These are phyloP conservation scores for Athelia sp. DNA, from an alignment of 1,284 basidiomycete species.

Conservation along the genomic window DNA sequence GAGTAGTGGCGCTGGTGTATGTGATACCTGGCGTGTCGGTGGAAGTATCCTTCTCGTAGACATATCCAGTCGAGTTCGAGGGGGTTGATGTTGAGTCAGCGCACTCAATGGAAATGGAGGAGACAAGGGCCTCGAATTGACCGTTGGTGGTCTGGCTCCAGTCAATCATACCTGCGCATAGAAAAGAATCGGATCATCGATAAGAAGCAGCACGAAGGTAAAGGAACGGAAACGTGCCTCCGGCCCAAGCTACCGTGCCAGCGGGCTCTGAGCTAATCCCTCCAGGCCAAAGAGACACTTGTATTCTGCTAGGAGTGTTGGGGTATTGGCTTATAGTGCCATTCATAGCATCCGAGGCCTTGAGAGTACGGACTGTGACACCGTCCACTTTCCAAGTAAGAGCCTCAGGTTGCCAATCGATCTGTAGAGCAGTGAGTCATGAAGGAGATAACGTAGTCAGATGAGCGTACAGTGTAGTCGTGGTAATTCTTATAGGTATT, in stretches of 20 bases:
- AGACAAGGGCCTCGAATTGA: slow-evolving; percentile 57
- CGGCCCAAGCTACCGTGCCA: slow-evolving; percentile 75
- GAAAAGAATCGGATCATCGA: background rate
- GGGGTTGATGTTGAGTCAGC: slow-evolving; percentile 38
- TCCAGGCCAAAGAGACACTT: slow-evolving; percentile 78
- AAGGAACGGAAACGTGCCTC: slow-evolving; percentile 28
- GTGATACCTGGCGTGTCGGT: slow-evolving; percentile 44
- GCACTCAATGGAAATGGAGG: slow-evolving; percentile 58
- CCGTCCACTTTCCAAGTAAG: slow-evolving; percentile 71
- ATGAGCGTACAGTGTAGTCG: slow-evolving; percentile 50
- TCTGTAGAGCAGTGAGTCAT: slow-evolving; percentile 22
- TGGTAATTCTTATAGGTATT: slow-evolving; percentile 72
- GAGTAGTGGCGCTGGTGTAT: slow-evolving; percentile 50
- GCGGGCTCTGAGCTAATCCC: slow-evolving; percentile 54
- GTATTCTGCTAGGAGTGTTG: slow-evolving; percentile 71
- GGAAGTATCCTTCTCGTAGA: slow-evolving; percentile 53
- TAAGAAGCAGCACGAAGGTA: background rate
- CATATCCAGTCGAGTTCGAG: slow-evolving; percentile 52
- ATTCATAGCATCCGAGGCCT: slow-evolving; percentile 49
- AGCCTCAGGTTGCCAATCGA: slow-evolving; percentile 73
- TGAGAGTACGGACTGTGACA: slow-evolving; percentile 61
- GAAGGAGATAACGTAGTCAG: too few relatives aligned
- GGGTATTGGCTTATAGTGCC: slow-evolving; percentile 59
- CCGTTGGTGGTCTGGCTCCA: slow-evolving; percentile 44
- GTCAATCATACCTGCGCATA: slow-evolving; percentile 55